Conservation (phyloP, 2,329 filamentous ascomycete species). For the Drechslerella dactyloides region DNA sequence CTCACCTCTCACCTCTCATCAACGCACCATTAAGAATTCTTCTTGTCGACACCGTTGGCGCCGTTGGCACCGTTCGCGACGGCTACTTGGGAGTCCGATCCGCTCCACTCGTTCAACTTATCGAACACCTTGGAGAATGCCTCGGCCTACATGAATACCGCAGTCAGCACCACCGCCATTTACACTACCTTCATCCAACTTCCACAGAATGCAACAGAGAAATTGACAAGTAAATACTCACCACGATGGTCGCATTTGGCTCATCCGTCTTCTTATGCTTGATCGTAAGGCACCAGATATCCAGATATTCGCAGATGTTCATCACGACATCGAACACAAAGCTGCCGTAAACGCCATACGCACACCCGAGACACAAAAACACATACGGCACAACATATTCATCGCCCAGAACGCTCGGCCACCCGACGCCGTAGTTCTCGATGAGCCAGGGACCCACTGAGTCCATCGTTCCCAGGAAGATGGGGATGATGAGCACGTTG, state of each 20-base stretch:
- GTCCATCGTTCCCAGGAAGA: slow-evolving; percentile 80
- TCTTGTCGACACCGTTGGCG: slow-evolving; percentile 29
- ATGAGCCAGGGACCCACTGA: slow-evolving; percentile 74
- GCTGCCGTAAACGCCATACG: slow-evolving; percentile 90
- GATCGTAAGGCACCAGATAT: slow-evolving; percentile 98
- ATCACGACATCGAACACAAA: slow-evolving; percentile 98
- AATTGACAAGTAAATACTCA: slow-evolving; percentile 14
- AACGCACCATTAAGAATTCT: slow-evolving; percentile 15
- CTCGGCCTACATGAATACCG: slow-evolving; percentile 35
- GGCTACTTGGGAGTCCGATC: slow-evolving; percentile 14
- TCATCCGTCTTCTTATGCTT: slow-evolving; percentile 67
- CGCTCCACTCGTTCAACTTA: slow-evolving; percentile 32
- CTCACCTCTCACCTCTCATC: not conserved
- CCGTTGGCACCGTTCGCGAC: slow-evolving; percentile 7
- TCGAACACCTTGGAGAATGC: slow-evolving; percentile 42
- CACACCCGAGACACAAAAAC: slow-evolving; percentile 83
- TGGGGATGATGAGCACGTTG: slow-evolving; percentile 80
- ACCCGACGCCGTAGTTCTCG: slow-evolving; percentile 66
- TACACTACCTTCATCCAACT: slow-evolving; percentile 14
- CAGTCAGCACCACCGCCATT: not conserved
- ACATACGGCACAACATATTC: slow-evolving; percentile 89
- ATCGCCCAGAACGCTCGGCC: slow-evolving; percentile 76
- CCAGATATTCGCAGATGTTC: slow-evolving; percentile 95
- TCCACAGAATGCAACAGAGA: no score
- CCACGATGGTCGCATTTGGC: slow-evolving; percentile 46